Evolutionary conservation across 768 basidiomycete species (phyloP), one percentile per base, ranked within the genome.

Genomic region (Leccinum disarticulatum): DNA sequence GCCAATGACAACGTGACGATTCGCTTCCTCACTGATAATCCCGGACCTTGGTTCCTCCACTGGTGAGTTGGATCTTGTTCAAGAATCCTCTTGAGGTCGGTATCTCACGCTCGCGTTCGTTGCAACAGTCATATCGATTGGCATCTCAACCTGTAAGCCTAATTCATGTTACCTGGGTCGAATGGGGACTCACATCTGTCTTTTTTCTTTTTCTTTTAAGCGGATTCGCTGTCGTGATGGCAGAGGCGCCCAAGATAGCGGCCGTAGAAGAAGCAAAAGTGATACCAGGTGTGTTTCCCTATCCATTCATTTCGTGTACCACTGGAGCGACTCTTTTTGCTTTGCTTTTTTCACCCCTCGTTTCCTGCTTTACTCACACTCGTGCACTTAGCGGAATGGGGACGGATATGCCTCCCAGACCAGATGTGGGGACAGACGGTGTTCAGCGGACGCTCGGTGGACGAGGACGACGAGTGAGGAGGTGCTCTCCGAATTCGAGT

Each of bases 21-120:
- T 54, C 80, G 86, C 51, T 88, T 86, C 70, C 65, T 71, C 28
- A 87, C 86, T 0, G 81, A 89, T 62, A 90, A 90, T 69, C 78
- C 87, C 1, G 88, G 87, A 15, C 81, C 83, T 11, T 87, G 85
- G 82, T 75, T 81, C 69, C 67, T 81, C 46, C 81, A 81, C 63
- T 82, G 74, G 72, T 75, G 54, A 66, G 65, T 35, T 43, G 8
- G 28, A 9, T 11, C 2, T 6, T 14, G 76, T 11, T 22, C 10
- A 11, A 47, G 10, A 11, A 4, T 43, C 3, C 3, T 14, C 5
- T 10, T 74, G 1, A 30, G 25, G 2, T 48, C 19, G 11, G 22
- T 27, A 22, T 27, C 25, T 27, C 43, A 52, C n/a, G 8, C n/a
- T 4, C n/a, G 53, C 61, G 63, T 25, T 62, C 33, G 2, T 13